Evolutionary conservation across 2,329 filamentous ascomycete species (phyloP).

Genomic region (Pseudocercospora fuligena): DNA sequence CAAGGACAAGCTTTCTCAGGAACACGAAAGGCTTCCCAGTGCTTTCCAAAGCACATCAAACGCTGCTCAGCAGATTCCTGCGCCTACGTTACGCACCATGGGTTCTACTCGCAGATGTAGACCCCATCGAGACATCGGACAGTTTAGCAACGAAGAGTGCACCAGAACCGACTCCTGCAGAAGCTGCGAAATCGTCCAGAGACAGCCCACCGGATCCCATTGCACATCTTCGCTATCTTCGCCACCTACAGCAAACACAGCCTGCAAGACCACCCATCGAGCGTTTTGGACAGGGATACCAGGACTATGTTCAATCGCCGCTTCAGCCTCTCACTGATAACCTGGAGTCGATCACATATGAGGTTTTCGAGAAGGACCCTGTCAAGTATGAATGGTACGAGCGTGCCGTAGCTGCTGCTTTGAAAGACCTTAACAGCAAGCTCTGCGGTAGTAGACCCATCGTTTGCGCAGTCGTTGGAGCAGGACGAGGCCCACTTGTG

Average conservation of each 20-base stretch:
- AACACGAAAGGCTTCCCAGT: constrained; percentile 65
- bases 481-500: constrained; percentile 89
- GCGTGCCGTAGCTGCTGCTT: constrained; percentile 76
- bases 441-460: constrained; percentile 73
- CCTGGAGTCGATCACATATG: constrained; percentile 94
- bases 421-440: constrained; percentile 80
- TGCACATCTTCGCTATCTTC: constrained; percentile 78
- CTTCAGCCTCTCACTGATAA: constrained; percentile 95
- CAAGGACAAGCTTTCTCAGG: constrained; percentile 59
- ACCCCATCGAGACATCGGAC: constrained; percentile 46
- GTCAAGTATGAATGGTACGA: constrained; percentile 99
- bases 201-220: constrained; percentile 58
- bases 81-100: constrained; percentile 63
- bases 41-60: constrained; percentile 62
- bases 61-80: constrained; percentile 61
- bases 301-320: constrained; percentile 95
- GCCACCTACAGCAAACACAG: constrained; percentile 82
- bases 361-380: constrained; percentile 97
- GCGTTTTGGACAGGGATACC: constrained; percentile 72
- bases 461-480: constrained; percentile 89
- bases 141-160: not conserved
- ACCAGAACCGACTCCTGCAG: constrained; percentile 67
- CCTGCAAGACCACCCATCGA: constrained; percentile 67
- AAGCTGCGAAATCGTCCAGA: constrained; percentile 56
- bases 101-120: constrained; percentile 64